phyloP scores from a whole-genome alignment of 2,329 filamentous ascomycete species.

The Fusarium devonianum region DNA sequence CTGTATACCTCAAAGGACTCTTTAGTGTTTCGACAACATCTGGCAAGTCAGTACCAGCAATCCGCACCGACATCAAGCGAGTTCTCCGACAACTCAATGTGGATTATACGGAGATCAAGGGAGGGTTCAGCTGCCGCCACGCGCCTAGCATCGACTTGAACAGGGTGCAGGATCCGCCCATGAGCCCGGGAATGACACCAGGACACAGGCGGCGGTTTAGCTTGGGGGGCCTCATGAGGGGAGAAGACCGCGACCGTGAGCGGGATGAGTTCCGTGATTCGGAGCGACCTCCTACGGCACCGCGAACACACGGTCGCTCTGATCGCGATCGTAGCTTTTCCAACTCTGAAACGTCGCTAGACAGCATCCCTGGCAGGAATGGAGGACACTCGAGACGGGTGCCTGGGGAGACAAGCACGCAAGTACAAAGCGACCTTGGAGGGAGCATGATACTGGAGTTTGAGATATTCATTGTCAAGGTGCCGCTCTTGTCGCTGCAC shows the following conservation, averaged over 20 bases:
- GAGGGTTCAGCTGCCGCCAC: slow-evolving; percentile 90
- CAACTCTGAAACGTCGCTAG: slow-evolving; percentile 86
- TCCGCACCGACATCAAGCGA: slow-evolving; percentile 87
- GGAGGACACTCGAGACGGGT: slow-evolving; percentile 62
- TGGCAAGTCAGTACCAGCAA: slow-evolving; percentile 84
- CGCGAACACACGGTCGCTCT: slow-evolving; percentile 54
- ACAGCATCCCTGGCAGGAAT: slow-evolving; percentile 68
- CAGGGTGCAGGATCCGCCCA: slow-evolving; percentile 70
- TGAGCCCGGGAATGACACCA: slow-evolving; percentile 63
- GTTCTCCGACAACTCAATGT: slow-evolving; percentile 88
- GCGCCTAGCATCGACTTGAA: slow-evolving; percentile 88
- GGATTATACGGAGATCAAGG: slow-evolving; percentile 91
- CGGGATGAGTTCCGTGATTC: slow-evolving; percentile 75
- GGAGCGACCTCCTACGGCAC: slow-evolving; percentile 50
- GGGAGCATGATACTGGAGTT: slow-evolving; percentile 86
- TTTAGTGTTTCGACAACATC: slow-evolving; percentile 98
- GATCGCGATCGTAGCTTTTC: slow-evolving; percentile 77
- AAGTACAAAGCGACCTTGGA: slow-evolving; percentile 88
- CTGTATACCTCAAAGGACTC: slow-evolving; percentile 92
- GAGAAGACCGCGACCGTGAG: slow-evolving; percentile 69
- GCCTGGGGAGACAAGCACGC: slow-evolving; percentile 88
- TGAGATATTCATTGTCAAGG: slow-evolving; percentile 97
- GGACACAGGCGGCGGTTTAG: slow-evolving; percentile 81
- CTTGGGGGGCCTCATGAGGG: slow-evolving; percentile 71
- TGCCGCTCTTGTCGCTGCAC: slow-evolving; percentile 89